phyloP scores from a whole-genome alignment of 2,329 filamentous ascomycete genomes.

The Colletotrichum sublineola region DNA sequence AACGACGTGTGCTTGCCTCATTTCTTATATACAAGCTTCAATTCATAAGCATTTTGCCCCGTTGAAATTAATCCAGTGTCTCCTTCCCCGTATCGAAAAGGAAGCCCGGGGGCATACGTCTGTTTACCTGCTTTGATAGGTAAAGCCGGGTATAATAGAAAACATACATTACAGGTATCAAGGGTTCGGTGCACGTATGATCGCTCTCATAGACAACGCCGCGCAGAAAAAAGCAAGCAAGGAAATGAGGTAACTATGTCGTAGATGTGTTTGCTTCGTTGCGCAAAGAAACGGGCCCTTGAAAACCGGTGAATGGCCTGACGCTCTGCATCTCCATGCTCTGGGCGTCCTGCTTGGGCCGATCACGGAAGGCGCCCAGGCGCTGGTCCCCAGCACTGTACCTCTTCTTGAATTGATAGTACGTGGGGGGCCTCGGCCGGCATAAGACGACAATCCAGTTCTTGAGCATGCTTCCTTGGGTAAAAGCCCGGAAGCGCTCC shows the following conservation, averaged over 20 bases:
- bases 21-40: constrained; percentile 31
- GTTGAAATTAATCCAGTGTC: background rate
- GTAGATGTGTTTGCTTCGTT: constrained; percentile 46
- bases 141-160: constrained; percentile 41
- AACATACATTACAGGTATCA: constrained; percentile 44
- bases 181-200: constrained; percentile 34
- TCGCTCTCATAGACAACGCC: constrained; percentile 38
- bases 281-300: constrained; percentile 65
- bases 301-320: constrained; percentile 61
- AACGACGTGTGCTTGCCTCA: constrained; percentile 10
- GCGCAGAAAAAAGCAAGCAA: constrained; percentile 9
- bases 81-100: background rate
- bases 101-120: background rate
- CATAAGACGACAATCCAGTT: constrained; percentile 88
- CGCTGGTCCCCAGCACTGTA: constrained; percentile 89
- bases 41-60: constrained; percentile 1
- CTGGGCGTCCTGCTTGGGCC: constrained; percentile 62
- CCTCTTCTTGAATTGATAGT: constrained; percentile 84
- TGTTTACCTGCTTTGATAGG: constrained; percentile 28
- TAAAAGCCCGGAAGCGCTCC: constrained; percentile 92
- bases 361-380: constrained; percentile 67
- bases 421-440: constrained; percentile 87
- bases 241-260: constrained; percentile 30
- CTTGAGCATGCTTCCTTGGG: constrained; percentile 77
- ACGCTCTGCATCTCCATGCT: constrained; percentile 82